phyloP scores from a whole-genome alignment of 345 rosid species.

The Cardamine resedifolia region DNA sequence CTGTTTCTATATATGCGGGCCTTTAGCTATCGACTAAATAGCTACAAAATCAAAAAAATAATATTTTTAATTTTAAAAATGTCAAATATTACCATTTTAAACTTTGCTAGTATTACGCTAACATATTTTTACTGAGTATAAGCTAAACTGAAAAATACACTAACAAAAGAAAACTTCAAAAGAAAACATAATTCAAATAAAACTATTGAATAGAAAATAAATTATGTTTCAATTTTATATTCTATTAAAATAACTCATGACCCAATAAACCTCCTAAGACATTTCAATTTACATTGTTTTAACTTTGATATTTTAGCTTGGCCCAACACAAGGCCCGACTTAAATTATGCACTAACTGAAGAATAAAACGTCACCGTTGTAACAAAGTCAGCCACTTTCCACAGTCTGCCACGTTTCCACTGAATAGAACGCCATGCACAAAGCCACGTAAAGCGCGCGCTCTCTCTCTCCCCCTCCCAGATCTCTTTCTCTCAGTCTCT shows the following conservation, averaged over 20 bases:
- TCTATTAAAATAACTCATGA: neutral
- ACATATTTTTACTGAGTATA: too few species aligned
- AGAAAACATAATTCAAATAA: neutral
- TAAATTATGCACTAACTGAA: too few species aligned
- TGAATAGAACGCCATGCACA: slow-evolving; percentile 43
- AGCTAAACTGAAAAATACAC: too few species aligned
- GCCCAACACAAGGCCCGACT: slow-evolving; percentile 24
- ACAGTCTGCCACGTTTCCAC: slow-evolving; percentile 35
- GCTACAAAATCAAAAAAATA: too few species aligned
- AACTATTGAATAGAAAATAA: neutral
- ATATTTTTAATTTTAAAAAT: too few species aligned
- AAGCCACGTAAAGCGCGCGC: slow-evolving; percentile 42
- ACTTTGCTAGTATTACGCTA: too few species aligned
- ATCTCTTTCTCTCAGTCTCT: slow-evolving; percentile 10
- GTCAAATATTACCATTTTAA: too few species aligned
- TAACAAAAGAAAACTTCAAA: neutral
- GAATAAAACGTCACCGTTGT: neutral
- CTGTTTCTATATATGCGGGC: neutral
- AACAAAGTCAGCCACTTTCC: neutral
- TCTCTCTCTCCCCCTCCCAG: slow-evolving; percentile 14
- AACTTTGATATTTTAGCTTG: neutral
- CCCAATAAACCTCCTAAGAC: neutral
- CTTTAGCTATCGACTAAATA: neutral
- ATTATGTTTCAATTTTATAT: neutral
- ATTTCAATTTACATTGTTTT: too few species aligned